Conservation (phyloP, 805 yeast species). For the Komagataella pastoris region DNA sequence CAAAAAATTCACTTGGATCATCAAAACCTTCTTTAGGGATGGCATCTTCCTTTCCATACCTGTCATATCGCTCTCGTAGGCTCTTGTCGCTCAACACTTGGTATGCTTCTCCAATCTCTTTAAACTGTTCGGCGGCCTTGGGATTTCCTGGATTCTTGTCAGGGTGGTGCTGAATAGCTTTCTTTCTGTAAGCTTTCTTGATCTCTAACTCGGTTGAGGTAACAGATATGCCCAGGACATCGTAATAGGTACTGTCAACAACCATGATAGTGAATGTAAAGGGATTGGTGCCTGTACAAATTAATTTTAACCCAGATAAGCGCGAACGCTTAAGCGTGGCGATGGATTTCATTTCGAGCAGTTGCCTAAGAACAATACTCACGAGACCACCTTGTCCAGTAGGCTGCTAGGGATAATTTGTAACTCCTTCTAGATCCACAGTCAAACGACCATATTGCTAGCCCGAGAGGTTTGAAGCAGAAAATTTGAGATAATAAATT, state of each 20-base stretch:
- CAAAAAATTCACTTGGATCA: conserved; percentile 61
- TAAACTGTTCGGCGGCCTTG: conserved; percentile 60
- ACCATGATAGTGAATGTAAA: conserved; percentile 31
- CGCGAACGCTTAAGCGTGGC: not conserved
- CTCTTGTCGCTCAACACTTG: conserved; percentile 60
- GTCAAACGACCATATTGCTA: no score
- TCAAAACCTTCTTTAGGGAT: conserved; percentile 62
- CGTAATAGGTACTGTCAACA: conserved; percentile 64
- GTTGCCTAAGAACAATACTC: no score
- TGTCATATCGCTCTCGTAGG: conserved; percentile 56
- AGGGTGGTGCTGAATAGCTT: conserved; percentile 68
- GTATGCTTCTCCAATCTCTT: conserved; percentile 54
- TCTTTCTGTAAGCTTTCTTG: conserved; percentile 69
- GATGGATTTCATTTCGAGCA: not conserved
- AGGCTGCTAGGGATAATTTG: no score
- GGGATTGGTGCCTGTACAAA: not conserved
- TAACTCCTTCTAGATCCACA: no score
- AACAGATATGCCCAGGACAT: conserved; percentile 41
- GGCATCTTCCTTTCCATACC: conserved; percentile 61
- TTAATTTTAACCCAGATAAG: not conserved
- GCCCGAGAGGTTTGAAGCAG: no score
- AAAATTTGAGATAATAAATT: no score
- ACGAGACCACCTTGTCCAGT: no score
- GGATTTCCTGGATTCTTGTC: conserved; percentile 74
- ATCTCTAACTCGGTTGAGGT: conserved; percentile 54